These are phyloP conservation scores for Nitzschia sp. DNA, from an alignment of 108 stramenopile genomes.

Conservation along the genomic window DNA sequence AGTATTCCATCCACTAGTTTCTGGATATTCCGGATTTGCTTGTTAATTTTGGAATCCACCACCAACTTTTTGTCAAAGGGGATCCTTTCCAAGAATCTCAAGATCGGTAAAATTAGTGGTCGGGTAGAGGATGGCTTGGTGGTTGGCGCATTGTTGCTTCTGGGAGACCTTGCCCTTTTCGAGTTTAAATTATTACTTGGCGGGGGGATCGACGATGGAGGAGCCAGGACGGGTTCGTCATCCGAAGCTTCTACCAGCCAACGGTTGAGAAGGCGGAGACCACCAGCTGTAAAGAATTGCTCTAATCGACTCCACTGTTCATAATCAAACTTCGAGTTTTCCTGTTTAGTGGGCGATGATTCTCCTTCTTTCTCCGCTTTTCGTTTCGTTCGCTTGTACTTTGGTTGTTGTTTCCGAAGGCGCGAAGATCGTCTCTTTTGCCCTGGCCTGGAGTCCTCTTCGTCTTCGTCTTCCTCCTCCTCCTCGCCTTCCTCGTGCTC, in stretches of 20 bases:
- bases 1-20: constrained; percentile 39
- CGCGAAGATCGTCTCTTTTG: neutral
- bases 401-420: neutral
- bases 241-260: constrained; percentile 49
- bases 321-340: constrained; percentile 3
- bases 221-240: constrained; percentile 1
- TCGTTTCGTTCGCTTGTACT: constrained; percentile 10
- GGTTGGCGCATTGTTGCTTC: neutral
- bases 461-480: neutral
- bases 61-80: constrained; percentile 54
- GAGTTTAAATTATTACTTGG: neutral
- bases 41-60: constrained; percentile 59
- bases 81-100: constrained; percentile 39
- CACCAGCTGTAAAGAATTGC: constrained; percentile 48
- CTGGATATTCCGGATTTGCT: constrained; percentile 41
- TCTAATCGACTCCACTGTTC: constrained; percentile 27
- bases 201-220: neutral
- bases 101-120: constrained; percentile 39
- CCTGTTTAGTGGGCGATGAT: neutral
- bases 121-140: constrained; percentile 32
- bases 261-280: constrained; percentile 47
- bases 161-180: neutral
- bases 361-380: neutral
- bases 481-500: constrained; percentile 9
- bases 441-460: neutral